Evolutionary conservation across 106 monocot species (phyloP).

Genomic region (Ottelia alismoides): DNA sequence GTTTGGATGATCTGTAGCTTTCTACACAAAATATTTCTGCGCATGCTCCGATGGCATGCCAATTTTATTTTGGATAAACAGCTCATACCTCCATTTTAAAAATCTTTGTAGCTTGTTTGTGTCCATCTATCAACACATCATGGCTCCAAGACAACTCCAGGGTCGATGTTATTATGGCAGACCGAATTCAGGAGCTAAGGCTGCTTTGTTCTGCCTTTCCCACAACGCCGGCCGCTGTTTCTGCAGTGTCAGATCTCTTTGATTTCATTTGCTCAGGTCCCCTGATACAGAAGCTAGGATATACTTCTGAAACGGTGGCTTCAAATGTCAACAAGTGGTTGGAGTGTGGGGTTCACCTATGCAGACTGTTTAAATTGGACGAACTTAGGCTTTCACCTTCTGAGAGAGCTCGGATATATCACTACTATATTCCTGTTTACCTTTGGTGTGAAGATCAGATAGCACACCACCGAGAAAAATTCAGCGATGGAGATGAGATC

Average conservation of each 20-base stretch:
- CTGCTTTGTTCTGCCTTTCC: constrained; percentile 26
- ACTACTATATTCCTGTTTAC: constrained; percentile 86
- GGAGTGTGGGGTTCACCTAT: constrained; percentile 37
- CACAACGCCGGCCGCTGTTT: constrained; percentile 41
- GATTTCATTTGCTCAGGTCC: constrained; percentile 79
- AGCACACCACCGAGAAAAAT: constrained; percentile 29
- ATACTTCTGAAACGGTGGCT: constrained; percentile 40
- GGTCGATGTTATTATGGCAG: too few species aligned
- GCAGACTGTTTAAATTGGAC: constrained; percentile 54
- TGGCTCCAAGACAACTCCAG: background rate
- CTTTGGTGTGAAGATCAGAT: constrained; percentile 93
- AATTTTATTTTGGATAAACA: too few species aligned
- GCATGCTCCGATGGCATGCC: too few species aligned
- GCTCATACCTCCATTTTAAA: too few species aligned
- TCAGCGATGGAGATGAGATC: constrained; percentile 49
- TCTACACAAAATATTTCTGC: too few species aligned
- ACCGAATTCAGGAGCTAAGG: too few species aligned
- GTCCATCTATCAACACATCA: background rate
- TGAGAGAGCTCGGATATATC: constrained; percentile 80
- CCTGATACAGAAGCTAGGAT: constrained; percentile 47
- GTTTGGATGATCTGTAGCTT: too few species aligned
- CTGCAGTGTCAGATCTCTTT: constrained; percentile 66
- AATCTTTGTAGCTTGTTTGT: too few species aligned
- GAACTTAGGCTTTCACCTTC: constrained; percentile 36
- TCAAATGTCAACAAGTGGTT: constrained; percentile 73